phyloP scores from a whole-genome alignment of 371 early-diverging fungal species.

The Mucor sp. region DNA sequence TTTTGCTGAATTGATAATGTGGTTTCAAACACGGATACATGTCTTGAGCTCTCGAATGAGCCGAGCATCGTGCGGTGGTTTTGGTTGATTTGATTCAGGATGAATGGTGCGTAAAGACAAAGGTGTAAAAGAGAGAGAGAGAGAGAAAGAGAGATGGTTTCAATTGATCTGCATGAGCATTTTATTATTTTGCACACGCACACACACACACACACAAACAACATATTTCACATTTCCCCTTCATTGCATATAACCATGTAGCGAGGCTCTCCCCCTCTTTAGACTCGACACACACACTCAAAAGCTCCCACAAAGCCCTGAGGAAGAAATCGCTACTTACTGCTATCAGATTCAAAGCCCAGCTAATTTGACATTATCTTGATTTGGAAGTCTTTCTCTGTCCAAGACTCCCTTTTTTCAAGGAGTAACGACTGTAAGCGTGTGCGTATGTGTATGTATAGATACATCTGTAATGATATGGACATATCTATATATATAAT shows the following conservation, averaged over 20 bases:
- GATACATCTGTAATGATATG: background rate
- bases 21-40: slow-evolving; percentile 44
- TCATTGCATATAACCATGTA: background rate
- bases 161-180: slow-evolving; percentile 22
- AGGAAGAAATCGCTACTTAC: background rate
- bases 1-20: slow-evolving; percentile 37
- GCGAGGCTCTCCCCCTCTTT: background rate
- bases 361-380: slow-evolving; percentile 2
- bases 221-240: slow-evolving; percentile 1
- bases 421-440: background rate
- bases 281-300: background rate
- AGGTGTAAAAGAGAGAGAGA: background rate
- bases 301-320: background rate
- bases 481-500: background rate
- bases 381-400: background rate
- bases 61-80: background rate
- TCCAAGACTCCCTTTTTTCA: background rate
- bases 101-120: background rate
- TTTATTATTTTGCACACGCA: slow-evolving; percentile 1
- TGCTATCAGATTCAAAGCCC: background rate
- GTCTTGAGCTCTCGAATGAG: background rate
- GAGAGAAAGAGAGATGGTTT: background rate
- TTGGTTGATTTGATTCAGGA: background rate
- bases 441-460: background rate
- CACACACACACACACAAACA: too few species aligned